Evolutionary conservation across 306 rosid species (phyloP).

Genomic region (Macrotyloma uniflorum): DNA sequence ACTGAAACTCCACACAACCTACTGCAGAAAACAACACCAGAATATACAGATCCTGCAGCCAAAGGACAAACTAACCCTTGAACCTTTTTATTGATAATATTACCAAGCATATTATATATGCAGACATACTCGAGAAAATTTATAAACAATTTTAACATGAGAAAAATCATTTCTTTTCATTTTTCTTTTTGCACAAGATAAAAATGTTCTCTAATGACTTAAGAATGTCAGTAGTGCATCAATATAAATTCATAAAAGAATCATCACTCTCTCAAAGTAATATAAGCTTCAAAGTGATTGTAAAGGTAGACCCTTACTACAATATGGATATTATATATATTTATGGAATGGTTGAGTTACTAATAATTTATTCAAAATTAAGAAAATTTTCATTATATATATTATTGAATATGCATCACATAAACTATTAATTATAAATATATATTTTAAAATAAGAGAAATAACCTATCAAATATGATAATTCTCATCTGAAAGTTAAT

Average conservation of each 20-base stretch:
- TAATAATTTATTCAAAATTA: neutral
- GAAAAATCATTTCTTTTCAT: neutral
- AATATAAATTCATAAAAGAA: neutral
- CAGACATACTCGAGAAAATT: neutral
- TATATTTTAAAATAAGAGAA: no score
- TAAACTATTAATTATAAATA: neutral
- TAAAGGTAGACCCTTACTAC: neutral
- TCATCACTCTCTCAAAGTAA: neutral
- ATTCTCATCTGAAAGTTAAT: no score
- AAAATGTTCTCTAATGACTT: neutral
- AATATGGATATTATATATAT: neutral
- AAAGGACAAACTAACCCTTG: neutral
- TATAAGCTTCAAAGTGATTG: neutral
- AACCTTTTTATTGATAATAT: neutral
- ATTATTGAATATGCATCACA: neutral
- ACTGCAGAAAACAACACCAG: conserved; percentile 84
- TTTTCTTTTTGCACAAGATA: neutral
- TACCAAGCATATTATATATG: neutral
- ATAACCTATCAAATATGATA: neutral
- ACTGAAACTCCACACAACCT: conserved; percentile 85
- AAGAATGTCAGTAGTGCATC: no score
- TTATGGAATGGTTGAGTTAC: neutral
- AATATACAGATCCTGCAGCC: conserved; percentile 70
- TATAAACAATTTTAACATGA: neutral
- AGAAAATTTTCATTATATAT: neutral